Evolutionary conservation across 1,284 basidiomycete genomes (phyloP).

Genomic region (Volvariella surrecta): DNA sequence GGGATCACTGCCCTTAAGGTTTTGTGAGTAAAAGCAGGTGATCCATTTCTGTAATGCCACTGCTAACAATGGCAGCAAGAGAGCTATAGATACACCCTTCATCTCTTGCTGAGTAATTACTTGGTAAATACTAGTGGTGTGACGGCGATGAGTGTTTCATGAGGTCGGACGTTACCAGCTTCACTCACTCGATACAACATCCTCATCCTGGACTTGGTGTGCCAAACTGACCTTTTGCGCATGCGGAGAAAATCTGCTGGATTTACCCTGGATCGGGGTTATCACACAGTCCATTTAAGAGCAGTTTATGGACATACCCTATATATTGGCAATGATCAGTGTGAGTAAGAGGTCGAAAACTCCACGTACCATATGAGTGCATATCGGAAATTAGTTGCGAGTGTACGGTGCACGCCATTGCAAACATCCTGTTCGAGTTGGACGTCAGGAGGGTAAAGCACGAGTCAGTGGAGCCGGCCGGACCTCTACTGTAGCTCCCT

Average conservation of each 20-base stretch:
- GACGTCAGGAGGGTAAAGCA: neutral
- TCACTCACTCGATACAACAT: slow-evolving; percentile 83
- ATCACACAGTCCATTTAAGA: too few species aligned
- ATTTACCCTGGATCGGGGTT: slow-evolving; percentile 56
- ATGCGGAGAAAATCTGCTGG: slow-evolving; percentile 85
- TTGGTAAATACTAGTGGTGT: slow-evolving; percentile 25
- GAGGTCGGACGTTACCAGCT: neutral
- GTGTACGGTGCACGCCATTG: slow-evolving; percentile 84
- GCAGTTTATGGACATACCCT: too few species aligned
- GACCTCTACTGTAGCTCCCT: slow-evolving; percentile 90
- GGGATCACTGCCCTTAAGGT: too few species aligned
- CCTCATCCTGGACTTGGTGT: slow-evolving; percentile 89
- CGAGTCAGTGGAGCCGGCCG: neutral
- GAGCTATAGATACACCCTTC: too few species aligned
- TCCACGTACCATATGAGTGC: slow-evolving; percentile 77
- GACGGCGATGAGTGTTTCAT: neutral
- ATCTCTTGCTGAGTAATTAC: too few species aligned
- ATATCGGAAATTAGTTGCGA: slow-evolving; percentile 88
- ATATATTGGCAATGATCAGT: too few species aligned
- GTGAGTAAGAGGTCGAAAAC: neutral
- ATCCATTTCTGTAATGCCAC: too few species aligned
- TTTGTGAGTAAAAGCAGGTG: too few species aligned
- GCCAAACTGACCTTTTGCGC: slow-evolving; percentile 89
- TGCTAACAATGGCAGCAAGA: too few species aligned
- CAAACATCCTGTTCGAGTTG: slow-evolving; percentile 59